Conservation (phyloP, 2,329 filamentous ascomycete species). For the Arachnomyces sp. region DNA sequence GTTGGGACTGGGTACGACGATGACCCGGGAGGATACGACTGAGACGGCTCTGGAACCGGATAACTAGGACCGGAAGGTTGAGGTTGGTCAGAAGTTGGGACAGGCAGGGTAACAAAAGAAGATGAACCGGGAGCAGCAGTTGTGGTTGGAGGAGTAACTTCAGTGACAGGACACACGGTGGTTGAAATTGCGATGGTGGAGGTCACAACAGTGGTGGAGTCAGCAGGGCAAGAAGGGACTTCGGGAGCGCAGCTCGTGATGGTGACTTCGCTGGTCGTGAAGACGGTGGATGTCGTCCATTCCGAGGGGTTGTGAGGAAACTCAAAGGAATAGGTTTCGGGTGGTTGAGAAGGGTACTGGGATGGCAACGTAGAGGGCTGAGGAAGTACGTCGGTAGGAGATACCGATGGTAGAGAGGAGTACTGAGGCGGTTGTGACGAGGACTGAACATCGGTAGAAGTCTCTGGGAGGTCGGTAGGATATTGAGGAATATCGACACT, state of each 20-base stretch:
- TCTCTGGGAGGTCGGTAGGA: background rate
- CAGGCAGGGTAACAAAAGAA: background rate
- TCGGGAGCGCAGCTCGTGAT: conserved; percentile 34
- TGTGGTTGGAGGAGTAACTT: conserved; percentile 22
- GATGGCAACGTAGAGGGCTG: background rate
- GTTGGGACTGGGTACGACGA: background rate
- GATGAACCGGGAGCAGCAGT: conserved; percentile 3
- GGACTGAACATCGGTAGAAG: background rate
- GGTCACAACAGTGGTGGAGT: conserved; percentile 44
- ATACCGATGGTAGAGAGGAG: too few relatives aligned
- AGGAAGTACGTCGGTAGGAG: too few relatives aligned
- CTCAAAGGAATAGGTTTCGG: background rate
- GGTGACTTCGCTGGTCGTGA: conserved; percentile 29
- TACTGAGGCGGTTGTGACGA: too few relatives aligned
- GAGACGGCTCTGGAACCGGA: too few relatives aligned
- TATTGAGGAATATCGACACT: too few relatives aligned
- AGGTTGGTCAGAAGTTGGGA: background rate
- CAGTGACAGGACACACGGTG: conserved; percentile 49
- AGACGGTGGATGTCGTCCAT: conserved; percentile 31
- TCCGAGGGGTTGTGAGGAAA: background rate
- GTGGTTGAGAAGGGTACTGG: conserved; percentile 1
- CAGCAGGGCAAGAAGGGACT: conserved; percentile 45
- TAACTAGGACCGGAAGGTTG: too few relatives aligned
- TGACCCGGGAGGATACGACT: background rate
- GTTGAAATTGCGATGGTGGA: conserved; percentile 52